Evolutionary conservation across 225 moss, liverwort and hornwort species (phyloP).

Genomic region (Antitrichia curtipendula): DNA sequence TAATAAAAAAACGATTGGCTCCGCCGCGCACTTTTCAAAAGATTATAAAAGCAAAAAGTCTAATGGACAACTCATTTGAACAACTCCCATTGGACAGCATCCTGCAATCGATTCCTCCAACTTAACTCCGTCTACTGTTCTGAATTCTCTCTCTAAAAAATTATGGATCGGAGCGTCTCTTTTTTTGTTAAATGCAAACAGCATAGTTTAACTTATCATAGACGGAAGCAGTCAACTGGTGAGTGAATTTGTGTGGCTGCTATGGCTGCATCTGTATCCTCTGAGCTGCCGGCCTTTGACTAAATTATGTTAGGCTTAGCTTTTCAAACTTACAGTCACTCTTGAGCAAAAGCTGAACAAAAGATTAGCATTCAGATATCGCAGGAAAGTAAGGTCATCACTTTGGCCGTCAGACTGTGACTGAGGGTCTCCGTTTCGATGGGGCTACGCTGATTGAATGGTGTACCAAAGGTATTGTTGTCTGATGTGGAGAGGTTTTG

Average conservation of each 20-base stretch:
- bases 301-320: background rate
- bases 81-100: constrained; percentile 10
- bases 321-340: background rate
- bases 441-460: background rate
- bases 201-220: background rate
- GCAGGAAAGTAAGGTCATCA: background rate
- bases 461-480: background rate
- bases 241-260: background rate
- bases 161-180: background rate
- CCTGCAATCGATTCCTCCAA: background rate
- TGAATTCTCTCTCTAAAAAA: background rate
- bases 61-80: background rate
- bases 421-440: background rate
- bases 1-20: background rate
- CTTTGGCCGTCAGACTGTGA: background rate
- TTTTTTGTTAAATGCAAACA: background rate
- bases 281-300: background rate
- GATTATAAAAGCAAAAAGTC: background rate
- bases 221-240: background rate
- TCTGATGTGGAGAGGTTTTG: background rate
- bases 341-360: background rate
- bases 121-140: background rate
- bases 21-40: background rate
- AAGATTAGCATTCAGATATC: background rate
- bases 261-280: background rate